Evolutionary conservation across 345 rosid species (phyloP).

Genomic region (Garcia nutans): DNA sequence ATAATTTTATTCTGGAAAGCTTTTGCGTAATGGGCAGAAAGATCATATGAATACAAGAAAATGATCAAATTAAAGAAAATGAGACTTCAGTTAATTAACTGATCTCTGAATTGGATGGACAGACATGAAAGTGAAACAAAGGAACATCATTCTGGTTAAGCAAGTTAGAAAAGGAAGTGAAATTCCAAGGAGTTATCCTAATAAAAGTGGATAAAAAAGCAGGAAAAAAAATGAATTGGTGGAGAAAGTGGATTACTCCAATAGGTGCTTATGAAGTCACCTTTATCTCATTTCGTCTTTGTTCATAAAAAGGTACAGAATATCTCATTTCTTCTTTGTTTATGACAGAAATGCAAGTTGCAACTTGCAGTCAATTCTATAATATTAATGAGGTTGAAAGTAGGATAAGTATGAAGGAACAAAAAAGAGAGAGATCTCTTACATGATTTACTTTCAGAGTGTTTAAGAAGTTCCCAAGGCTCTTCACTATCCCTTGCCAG

Average conservation of each 20-base stretch:
- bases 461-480: slow-evolving; percentile 82
- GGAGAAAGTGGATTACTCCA: neutral
- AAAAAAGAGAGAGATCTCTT: slow-evolving; percentile 1
- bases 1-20: neutral
- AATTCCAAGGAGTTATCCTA: neutral
- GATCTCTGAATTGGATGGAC: neutral
- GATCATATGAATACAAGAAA: neutral
- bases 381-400: neutral
- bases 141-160: neutral
- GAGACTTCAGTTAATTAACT: neutral
- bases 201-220: neutral
- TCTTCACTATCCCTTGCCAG: slow-evolving; percentile 96
- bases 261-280: neutral
- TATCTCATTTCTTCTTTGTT: no score
- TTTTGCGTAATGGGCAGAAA: neutral
- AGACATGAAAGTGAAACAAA: neutral
- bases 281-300: neutral
- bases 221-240: neutral
- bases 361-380: neutral
- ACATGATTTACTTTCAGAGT: slow-evolving; percentile 77
- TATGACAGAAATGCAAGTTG: neutral
- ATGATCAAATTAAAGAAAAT: neutral
- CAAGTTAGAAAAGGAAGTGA: neutral
- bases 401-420: neutral
- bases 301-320: neutral